Base-by-base conservation (phyloP, 139 green algal species). In the Chlamydomonas schloesseri region DNA sequence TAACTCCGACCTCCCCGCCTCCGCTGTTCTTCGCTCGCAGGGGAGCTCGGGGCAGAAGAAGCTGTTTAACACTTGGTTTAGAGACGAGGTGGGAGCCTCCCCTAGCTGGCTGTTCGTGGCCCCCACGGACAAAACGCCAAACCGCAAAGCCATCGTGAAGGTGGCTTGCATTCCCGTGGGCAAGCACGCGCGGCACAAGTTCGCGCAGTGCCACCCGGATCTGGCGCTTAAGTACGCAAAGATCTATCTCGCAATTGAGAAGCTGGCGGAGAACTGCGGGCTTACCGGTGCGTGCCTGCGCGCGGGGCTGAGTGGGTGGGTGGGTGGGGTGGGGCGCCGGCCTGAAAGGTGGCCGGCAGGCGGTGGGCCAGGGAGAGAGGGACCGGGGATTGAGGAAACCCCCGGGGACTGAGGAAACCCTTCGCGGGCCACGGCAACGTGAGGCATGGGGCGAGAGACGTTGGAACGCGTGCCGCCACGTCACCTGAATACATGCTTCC, bases 51-150 rank as follows among this genome's bases (percentile, higher is more conserved):
- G 86, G 1, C 64, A 83, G 29, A 90, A 90, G 65, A 77, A 86
- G 53, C 69, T 90, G 28, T 90, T 90, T 28, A 78, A 83, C 21
- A 69, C 73, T 13, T 83, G 79, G 57, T 92, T 92, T 37, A 73
- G 31, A 8, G 88, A 89, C 50, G 88, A 92, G 60, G 80, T 17
- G 31, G 88, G 88, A 28, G 88, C 88, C 17, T 92, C 88, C 0
- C 73, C 84, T 24, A 88, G 83, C 31, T 92, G 88, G 88, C 84
- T 92, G 46, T 92, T 92, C 33, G 71, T 88, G 24, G 84, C 88
- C 10, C 79, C 77, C 23, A 90, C 88, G 1, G 73, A 72, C 62
- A 67, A 67, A 26, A 90, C 80, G 11, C 33, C 33, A 8, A 81
- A 50, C 24, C 69, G 55, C 3, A 86, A 79, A 29, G 88, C 88